Evolutionary conservation across 257 asterid species (phyloP).

Genomic region (Ocimum tenuiflorum): DNA sequence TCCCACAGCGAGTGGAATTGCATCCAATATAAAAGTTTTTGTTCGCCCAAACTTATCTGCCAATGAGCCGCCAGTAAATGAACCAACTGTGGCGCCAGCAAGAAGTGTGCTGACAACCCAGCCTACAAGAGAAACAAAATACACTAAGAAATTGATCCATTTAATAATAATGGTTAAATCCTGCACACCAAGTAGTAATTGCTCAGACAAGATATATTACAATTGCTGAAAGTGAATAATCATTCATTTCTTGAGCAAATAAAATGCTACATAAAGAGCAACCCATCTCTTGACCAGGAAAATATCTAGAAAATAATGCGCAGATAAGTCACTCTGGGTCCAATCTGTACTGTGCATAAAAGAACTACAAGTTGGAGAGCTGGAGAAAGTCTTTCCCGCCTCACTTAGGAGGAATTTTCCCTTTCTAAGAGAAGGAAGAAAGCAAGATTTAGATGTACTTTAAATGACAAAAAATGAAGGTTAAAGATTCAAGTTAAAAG

Average conservation of each 20-base stretch:
- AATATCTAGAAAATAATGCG: not conserved
- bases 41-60: conserved; percentile 96
- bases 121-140: conserved; percentile 36
- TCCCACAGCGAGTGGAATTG: conserved; percentile 82
- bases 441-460: not conserved
- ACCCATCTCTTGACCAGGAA: not conserved
- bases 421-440: not conserved
- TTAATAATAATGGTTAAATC: not conserved
- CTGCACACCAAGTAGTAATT: not conserved
- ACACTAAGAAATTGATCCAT: conserved; percentile 13
- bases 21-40: conserved; percentile 75
- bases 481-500: not conserved
- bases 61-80: conserved; percentile 92
- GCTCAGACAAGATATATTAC: not conserved
- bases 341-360: not conserved
- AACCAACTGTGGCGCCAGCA: conserved; percentile 96
- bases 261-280: not conserved
- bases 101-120: conserved; percentile 95
- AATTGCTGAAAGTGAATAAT: not conserved
- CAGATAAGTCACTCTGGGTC: not conserved
- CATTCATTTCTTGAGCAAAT: not conserved
- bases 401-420: not conserved
- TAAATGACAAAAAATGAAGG: not conserved
- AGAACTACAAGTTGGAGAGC: not conserved
- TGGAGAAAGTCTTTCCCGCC: not conserved